Percentiles rank a stretch among this genome's conserved stretches.
phyloP scores from a whole-genome alignment of 2,329 filamentous ascomycete species.

The Pseudogymnoascus destructans region DNA sequence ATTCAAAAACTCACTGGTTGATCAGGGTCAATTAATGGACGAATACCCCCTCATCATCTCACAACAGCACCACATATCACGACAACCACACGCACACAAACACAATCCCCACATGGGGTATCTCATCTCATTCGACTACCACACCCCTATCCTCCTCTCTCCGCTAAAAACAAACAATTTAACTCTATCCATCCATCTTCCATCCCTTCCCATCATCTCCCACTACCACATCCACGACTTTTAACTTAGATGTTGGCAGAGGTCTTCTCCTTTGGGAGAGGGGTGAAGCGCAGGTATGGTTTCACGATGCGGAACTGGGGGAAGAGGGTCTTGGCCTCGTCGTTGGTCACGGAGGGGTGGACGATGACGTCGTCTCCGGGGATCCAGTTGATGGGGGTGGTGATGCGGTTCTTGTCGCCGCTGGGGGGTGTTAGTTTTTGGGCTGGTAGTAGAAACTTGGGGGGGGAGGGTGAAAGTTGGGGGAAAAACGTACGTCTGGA shows the following conservation, averaged over 20 bases:
- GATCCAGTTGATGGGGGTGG: conserved; percentile 83
- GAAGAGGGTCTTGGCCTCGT: conserved; percentile 80
- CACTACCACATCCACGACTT: not conserved
- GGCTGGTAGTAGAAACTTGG: not conserved
- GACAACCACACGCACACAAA: not conserved
- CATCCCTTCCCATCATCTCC: not conserved
- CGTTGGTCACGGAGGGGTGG: conserved; percentile 67
- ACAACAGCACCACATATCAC: not conserved
- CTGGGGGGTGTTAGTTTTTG: not conserved
- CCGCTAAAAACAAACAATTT: not conserved
- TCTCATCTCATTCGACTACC: conserved; percentile 1
- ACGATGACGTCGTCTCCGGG: conserved; percentile 87
- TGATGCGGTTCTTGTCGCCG: conserved; percentile 77
- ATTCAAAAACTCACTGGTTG: not conserved
- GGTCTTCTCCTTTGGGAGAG: conserved; percentile 41
- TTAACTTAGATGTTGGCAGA: conserved; percentile 21
- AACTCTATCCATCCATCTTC: not conserved
- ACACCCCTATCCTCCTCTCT: not conserved
- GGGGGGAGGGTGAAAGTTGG: too few species aligned
- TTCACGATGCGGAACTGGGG: conserved; percentile 58
- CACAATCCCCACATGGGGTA: not conserved
- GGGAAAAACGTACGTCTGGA: conserved; percentile 13
- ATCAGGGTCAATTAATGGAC: not conserved
- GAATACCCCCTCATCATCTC: not conserved
- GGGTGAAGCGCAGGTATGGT: conserved; percentile 63